These are phyloP conservation scores for Abrus pulchellus DNA, from an alignment of 306 rosid genomes.

Conservation along the genomic window DNA sequence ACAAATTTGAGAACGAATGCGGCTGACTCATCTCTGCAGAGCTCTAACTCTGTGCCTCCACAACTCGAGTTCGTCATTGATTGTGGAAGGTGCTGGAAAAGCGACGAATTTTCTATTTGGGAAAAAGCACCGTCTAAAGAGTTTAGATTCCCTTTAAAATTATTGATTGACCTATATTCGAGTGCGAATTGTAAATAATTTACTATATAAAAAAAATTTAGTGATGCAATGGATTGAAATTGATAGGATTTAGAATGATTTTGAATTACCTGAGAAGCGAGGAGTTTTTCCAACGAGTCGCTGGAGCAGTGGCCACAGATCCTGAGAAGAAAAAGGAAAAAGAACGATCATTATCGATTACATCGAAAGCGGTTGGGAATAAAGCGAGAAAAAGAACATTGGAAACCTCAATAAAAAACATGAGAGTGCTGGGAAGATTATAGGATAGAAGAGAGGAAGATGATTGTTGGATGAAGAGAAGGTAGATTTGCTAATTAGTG, in stretches of 20 bases:
- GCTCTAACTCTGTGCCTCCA: conserved; percentile 54
- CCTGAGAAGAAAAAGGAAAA: conserved; percentile 53
- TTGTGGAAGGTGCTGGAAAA: conserved; percentile 52
- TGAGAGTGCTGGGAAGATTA: conserved; percentile 35
- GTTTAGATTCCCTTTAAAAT: conserved; percentile 41
- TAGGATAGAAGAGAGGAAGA: no score
- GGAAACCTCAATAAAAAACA: conserved; percentile 74
- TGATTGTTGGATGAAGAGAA: background rate
- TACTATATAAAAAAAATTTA: no score
- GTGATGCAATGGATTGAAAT: no score
- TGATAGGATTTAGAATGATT: no score
- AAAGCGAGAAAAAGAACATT: background rate
- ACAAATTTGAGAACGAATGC: conserved; percentile 73
- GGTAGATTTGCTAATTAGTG: background rate
- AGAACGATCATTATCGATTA: background rate
- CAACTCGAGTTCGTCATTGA: conserved; percentile 70
- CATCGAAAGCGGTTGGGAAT: background rate
- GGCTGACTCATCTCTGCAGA: conserved; percentile 74
- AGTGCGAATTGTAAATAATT: background rate
- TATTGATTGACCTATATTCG: conserved; percentile 7
- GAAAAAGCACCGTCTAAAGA: conserved; percentile 33
- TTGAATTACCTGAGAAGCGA: conserved; percentile 61
- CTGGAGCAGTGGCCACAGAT: conserved; percentile 70
- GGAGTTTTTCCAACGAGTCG: conserved; percentile 46
- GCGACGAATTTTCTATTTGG: conserved; percentile 45